Evolutionary conservation across 2,329 filamentous ascomycete genomes (phyloP).

Genomic region (Scedosporium boydii): DNA sequence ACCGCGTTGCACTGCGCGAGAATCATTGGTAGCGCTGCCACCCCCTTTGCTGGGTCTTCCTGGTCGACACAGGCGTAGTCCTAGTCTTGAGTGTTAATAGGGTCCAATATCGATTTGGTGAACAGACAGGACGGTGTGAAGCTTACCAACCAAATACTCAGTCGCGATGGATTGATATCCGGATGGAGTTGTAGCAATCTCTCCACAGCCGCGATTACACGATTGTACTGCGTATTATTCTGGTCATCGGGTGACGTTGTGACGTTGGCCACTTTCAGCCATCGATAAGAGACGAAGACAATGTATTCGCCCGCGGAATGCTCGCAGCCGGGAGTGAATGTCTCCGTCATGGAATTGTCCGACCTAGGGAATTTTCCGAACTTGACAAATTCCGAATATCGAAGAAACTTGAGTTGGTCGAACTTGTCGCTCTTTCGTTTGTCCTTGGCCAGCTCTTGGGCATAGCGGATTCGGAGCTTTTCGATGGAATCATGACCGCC

Average conservation of each 20-base stretch:
- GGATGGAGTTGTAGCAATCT: constrained; percentile 17
- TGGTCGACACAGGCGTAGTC: constrained; percentile 29
- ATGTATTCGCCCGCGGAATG: constrained; percentile 13
- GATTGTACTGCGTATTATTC: constrained; percentile 20
- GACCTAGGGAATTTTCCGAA: constrained; percentile 17
- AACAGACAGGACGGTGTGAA: neutral
- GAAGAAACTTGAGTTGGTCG: constrained; percentile 18
- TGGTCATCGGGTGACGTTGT: constrained; percentile 18
- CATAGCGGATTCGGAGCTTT: constrained; percentile 16
- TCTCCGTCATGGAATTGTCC: constrained; percentile 12
- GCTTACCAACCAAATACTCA: constrained; percentile 21
- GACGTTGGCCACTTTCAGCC: constrained; percentile 15
- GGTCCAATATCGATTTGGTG: neutral
- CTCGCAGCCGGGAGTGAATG: constrained; percentile 6
- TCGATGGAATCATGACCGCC: constrained; percentile 10
- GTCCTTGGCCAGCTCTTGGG: constrained; percentile 13
- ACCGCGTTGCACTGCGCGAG: constrained; percentile 28
- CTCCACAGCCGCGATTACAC: constrained; percentile 20
- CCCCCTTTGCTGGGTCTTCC: constrained; percentile 20
- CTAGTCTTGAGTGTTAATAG: constrained; percentile 11
- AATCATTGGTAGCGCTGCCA: constrained; percentile 24
- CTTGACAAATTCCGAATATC: constrained; percentile 17
- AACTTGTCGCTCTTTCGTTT: constrained; percentile 15
- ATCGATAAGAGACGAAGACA: constrained; percentile 26
- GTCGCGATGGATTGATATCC: constrained; percentile 11